These are phyloP conservation scores for Penicillium thymicola DNA, from an alignment of 2,329 filamentous ascomycete species.

Conservation along the genomic window DNA sequence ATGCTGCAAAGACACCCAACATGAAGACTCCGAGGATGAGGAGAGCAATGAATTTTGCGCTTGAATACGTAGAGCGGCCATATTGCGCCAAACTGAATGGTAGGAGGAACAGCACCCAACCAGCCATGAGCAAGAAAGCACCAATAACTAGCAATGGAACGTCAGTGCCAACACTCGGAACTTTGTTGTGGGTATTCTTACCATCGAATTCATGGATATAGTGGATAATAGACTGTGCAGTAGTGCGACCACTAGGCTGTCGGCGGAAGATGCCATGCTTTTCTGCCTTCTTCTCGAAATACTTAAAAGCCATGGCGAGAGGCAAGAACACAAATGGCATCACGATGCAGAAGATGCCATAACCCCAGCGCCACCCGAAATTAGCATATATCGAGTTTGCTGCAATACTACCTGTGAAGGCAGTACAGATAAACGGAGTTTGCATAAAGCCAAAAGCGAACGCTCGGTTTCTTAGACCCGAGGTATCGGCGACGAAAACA, in stretches of 20 bases:
- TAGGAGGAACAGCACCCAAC: slow-evolving; percentile 63
- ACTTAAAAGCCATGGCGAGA: slow-evolving; percentile 53
- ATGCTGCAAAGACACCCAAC: slow-evolving; percentile 53
- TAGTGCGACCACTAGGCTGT: slow-evolving; percentile 46
- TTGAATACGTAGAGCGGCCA: slow-evolving; percentile 42
- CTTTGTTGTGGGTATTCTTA: slow-evolving; percentile 47
- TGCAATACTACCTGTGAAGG: slow-evolving; percentile 53
- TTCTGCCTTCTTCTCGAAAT: slow-evolving; percentile 57
- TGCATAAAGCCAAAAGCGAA: slow-evolving; percentile 58
- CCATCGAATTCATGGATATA: slow-evolving; percentile 63
- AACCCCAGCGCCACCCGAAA: slow-evolving; percentile 61
- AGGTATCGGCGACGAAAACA: slow-evolving; percentile 63
- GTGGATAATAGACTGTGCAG: slow-evolving; percentile 47
- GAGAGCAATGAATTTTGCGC: slow-evolving; percentile 50
- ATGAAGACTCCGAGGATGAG: slow-evolving; percentile 53
- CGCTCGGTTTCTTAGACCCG: slow-evolving; percentile 57
- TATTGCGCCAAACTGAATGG: slow-evolving; percentile 58
- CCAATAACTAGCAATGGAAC: slow-evolving; percentile 18
- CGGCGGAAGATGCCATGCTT: slow-evolving; percentile 52
- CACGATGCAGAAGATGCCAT: slow-evolving; percentile 60
- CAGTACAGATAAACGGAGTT: slow-evolving; percentile 62
- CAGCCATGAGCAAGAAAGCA: slow-evolving; percentile 52
- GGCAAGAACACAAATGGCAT: slow-evolving; percentile 56
- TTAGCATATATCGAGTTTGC: slow-evolving; percentile 49
- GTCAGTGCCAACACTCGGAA: slow-evolving; percentile 33